Evolutionary conservation across 2,329 filamentous ascomycete species (phyloP).

Genomic region (Microdochium bolleyi): DNA sequence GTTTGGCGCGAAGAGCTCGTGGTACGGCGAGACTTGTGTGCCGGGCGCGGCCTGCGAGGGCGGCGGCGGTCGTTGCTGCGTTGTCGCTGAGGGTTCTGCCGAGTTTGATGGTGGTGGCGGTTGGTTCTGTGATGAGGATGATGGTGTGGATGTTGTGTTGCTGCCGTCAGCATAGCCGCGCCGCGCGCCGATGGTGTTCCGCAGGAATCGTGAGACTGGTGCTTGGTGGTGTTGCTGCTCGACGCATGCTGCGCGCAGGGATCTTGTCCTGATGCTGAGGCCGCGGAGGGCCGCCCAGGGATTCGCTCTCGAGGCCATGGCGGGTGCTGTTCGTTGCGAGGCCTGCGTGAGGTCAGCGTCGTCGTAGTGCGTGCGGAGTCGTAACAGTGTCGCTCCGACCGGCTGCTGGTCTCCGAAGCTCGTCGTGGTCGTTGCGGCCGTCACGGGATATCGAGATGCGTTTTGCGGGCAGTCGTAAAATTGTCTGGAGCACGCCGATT

Average conservation of each 20-base stretch:
- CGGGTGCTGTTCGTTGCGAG: neutral
- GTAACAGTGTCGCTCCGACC: neutral
- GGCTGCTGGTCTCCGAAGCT: neutral
- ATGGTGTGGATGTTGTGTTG: neutral
- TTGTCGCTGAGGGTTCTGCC: slow-evolving; percentile 4
- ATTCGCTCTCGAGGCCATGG: slow-evolving; percentile 21
- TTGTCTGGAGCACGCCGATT: neutral
- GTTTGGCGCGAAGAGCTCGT: slow-evolving; percentile 17
- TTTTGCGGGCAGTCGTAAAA: neutral
- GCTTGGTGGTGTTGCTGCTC: neutral
- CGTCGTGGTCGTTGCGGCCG: neutral
- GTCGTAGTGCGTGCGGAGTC: neutral
- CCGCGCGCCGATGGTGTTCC: neutral
- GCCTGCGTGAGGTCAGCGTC: neutral
- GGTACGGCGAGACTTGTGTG: slow-evolving; percentile 5
- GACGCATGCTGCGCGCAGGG: neutral
- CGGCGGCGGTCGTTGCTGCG: slow-evolving; percentile 4
- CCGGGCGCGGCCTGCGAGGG: slow-evolving; percentile 2
- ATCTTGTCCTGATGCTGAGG: slow-evolving; percentile 11
- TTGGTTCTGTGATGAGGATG: too few species aligned
- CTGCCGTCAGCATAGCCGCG: neutral
- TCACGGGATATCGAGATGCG: neutral
- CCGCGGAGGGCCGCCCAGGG: slow-evolving; percentile 18
- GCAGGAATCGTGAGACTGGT: neutral
- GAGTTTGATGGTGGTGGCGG: neutral